Evolutionary conservation across 1,139 yeast species (phyloP).

Genomic region (Meyerozyma carpophila): DNA sequence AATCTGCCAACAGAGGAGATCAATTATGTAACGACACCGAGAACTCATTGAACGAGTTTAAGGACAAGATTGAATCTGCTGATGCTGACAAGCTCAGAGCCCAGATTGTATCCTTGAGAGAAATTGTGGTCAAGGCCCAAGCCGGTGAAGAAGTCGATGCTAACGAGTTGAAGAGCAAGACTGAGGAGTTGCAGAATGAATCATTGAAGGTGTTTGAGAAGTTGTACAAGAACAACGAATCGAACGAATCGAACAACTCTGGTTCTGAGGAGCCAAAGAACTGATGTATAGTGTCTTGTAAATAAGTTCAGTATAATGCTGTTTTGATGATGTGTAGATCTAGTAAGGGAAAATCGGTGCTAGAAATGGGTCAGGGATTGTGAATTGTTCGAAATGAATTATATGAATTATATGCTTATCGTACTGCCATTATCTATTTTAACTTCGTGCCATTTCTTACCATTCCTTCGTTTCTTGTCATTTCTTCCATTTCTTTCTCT

Average conservation of each 20-base stretch:
- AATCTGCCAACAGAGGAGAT: slow-evolving; percentile 95
- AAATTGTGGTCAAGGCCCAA: slow-evolving; percentile 89
- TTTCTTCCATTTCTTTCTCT: no score
- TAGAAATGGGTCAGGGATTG: no score
- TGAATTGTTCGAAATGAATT: no score
- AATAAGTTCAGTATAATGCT: slow-evolving; percentile 6
- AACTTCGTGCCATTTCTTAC: no score
- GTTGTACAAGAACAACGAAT: slow-evolving; percentile 75
- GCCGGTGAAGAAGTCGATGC: slow-evolving; percentile 84
- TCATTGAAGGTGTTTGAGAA: slow-evolving; percentile 93
- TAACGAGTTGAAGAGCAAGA: slow-evolving; percentile 83
- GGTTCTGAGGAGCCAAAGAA: slow-evolving; percentile 38
- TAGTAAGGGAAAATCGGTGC: no score
- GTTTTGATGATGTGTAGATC: not conserved
- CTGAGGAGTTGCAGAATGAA: slow-evolving; percentile 89
- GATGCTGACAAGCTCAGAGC: slow-evolving; percentile 84
- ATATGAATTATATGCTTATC: no score
- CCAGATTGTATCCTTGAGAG: slow-evolving; percentile 76
- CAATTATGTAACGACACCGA: slow-evolving; percentile 96
- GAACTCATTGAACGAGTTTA: slow-evolving; percentile 88
- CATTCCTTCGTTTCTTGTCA: no score
- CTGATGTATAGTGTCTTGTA: slow-evolving; percentile 18
- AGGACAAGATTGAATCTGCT: slow-evolving; percentile 83
- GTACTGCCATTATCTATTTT: slow-evolving; percentile 2
- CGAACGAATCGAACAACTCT: slow-evolving; percentile 17